A percentile compares a stretch with the other conserved stretches of the same genome.
phyloP scores from a whole-genome alignment of 441 rosid species.

The Bruguiera hainesii region DNA sequence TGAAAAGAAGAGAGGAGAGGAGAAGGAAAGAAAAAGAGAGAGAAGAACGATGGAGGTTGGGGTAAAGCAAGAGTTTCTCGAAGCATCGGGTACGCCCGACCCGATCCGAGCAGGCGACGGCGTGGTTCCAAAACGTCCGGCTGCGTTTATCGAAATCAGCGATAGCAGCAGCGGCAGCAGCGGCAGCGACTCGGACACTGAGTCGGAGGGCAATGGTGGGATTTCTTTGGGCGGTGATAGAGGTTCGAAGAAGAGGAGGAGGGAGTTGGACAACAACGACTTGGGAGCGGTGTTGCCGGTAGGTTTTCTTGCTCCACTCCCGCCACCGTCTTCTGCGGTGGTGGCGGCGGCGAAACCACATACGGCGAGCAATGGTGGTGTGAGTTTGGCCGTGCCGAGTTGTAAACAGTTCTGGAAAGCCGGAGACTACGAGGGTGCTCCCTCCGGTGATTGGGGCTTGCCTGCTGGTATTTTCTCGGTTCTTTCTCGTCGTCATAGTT shows the following conservation, averaged over 20 bases:
- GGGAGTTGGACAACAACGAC: constrained; percentile 32
- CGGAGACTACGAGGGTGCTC: constrained; percentile 70
- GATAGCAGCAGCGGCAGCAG: constrained; percentile 32
- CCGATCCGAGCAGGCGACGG: constrained; percentile 10
- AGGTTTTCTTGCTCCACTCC: constrained; percentile 41
- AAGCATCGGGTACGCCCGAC: background rate
- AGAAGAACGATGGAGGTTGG: constrained; percentile 17
- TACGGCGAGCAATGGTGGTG: background rate
- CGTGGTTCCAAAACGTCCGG: constrained; percentile 11
- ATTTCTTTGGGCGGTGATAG: constrained; percentile 18
- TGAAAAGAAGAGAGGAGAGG: too few relatives aligned
- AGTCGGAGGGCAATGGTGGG: constrained; percentile 15
- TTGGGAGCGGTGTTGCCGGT: constrained; percentile 32
- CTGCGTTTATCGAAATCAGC: constrained; percentile 43
- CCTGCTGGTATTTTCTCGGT: constrained; percentile 40
- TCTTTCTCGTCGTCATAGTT: background rate
- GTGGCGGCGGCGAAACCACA: constrained; percentile 9
- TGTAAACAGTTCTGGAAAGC: constrained; percentile 92
- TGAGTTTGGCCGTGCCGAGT: constrained; percentile 20
- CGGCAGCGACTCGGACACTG: constrained; percentile 43
- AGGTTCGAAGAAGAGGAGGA: constrained; percentile 28
- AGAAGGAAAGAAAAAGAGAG: too few relatives aligned
- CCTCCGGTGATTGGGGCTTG: constrained; percentile 50
- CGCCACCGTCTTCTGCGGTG: constrained; percentile 10
- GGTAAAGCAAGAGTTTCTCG: constrained; percentile 42